phyloP scores from a whole-genome alignment of 208 protist species.

The Sergeia podlipaevii region DNA sequence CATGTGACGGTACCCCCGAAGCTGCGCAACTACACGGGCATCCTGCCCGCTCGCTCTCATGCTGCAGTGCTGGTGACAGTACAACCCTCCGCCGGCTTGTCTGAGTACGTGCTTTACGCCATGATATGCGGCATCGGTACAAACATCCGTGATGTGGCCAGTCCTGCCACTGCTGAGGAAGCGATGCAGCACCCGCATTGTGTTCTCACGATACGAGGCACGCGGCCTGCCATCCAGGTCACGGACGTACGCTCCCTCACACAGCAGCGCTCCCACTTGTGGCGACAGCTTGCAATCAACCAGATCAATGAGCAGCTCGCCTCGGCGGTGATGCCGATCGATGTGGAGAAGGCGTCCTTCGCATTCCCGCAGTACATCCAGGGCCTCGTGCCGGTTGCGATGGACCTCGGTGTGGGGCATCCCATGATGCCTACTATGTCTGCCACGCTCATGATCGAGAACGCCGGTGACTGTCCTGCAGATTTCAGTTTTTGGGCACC shows the following conservation, averaged over 20 bases:
- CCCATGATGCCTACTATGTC: conserved; percentile 19
- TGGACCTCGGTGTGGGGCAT: conserved; percentile 75
- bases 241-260: conserved; percentile 66
- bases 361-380: conserved; percentile 78
- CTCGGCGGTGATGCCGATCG: conserved; percentile 34
- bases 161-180: conserved; percentile 35
- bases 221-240: conserved; percentile 75
- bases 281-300: conserved; percentile 76
- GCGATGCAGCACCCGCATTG: conserved; percentile 66
- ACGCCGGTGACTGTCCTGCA: conserved; percentile 65
- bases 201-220: conserved; percentile 43
- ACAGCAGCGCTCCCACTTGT: conserved; percentile 54
- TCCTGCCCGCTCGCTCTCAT: conserved; percentile 83
- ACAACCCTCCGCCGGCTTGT: conserved; percentile 41
- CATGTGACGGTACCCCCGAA: conserved; percentile 18
- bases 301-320: conserved; percentile 70
- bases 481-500: conserved; percentile 79
- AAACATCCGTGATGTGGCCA: conserved; percentile 21
- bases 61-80: conserved; percentile 70
- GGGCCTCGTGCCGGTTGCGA: conserved; percentile 57
- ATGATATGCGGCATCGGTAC: conserved; percentile 48
- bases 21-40: conserved; percentile 51
- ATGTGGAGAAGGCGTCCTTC: conserved; percentile 43
- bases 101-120: conserved; percentile 77
- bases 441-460: conserved; percentile 62